These are phyloP conservation scores for Pseudocercospora pini-densiflorae DNA, from an alignment of 2,329 filamentous ascomycete species.

Conservation along the genomic window DNA sequence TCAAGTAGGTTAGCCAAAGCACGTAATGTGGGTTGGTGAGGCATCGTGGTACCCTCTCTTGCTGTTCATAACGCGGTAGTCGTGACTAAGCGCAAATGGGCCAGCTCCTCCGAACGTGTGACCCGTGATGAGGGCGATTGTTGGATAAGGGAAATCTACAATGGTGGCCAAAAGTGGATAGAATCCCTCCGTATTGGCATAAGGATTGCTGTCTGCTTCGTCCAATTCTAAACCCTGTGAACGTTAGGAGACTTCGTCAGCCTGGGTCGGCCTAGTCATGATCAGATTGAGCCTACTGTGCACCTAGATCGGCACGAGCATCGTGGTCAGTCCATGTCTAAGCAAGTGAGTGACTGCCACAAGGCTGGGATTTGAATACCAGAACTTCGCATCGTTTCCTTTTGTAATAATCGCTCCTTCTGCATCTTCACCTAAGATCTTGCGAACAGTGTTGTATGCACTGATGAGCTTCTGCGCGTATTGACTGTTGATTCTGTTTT, in stretches of 20 bases:
- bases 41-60: conserved; percentile 40
- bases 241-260: not conserved
- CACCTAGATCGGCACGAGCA: not conserved
- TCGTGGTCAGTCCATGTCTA: not conserved
- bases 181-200: conserved; percentile 43
- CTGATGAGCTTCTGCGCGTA: conserved; percentile 60
- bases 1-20: not conserved
- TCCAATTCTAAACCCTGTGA: conserved; percentile 42
- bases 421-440: conserved; percentile 51
- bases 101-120: conserved; percentile 57
- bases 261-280: not conserved
- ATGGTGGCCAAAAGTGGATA: conserved; percentile 43
- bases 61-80: conserved; percentile 56
- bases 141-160: conserved; percentile 48
- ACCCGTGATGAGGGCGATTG: conserved; percentile 53
- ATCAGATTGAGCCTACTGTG: not conserved
- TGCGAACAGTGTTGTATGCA: conserved; percentile 55
- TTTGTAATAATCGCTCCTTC: conserved; percentile 59
- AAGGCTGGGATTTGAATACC: conserved; percentile 48
- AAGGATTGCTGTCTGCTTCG: conserved; percentile 41
- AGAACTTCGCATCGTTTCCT: conserved; percentile 57
- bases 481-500: conserved; percentile 57
- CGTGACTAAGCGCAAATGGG: conserved; percentile 53
- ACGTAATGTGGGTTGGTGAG: not conserved
- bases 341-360: conserved; percentile 2